Base-by-base conservation (phyloP, 2,329 filamentous ascomycete species). In the Fonsecaea nubica region DNA sequence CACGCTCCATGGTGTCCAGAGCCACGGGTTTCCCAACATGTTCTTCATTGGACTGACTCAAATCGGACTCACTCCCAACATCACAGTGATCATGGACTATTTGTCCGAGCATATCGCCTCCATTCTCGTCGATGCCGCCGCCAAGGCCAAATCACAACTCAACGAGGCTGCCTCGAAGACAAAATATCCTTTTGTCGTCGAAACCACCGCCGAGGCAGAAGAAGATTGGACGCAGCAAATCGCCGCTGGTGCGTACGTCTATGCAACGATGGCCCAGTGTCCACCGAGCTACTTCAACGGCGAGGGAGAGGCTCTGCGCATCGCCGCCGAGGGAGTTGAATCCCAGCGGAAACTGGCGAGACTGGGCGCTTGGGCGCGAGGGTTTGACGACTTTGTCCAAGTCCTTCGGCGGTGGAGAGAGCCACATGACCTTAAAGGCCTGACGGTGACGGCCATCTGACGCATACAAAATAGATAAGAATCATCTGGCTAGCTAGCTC, bases 1-100 rank as follows among this genome's bases (percentile, higher is more conserved):
- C 7, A 64, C 67, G 18, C 55, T 69, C 13, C 67, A 69, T n/a
- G 67, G 64, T n/a, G 62, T 33, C 18, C 62, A 56, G 6, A 36
- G 38, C 2, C 57, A 59, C 3, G 54, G 60, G n/a, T 67, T 69
- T n/a, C 67, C 67, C n/a, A 67, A 67, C 38, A 62, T 53, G 45
- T 67, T 69, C 58, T 52, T 54, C 2, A 15, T 69, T 9, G 32
- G 50, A 18, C 35, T 65, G 2, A 30, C 63, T 4, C 67, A 69
- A 33, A 55, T 62, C 4, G 64, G 62, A 3, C n/a, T 55, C 30
- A 57, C 60, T 12, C 68, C 66, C 12, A 66, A 65, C 53, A 63
- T 56, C 32, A 55, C 59, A 25, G 57, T 60, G 55, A 62, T 63
- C 6, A 62, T 63, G 21, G 60, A 48, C 62, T 63, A 63, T n/a